Base-by-base conservation (phyloP, 2,329 filamentous ascomycete genomes). In the Sporothrix dimorphospora region DNA sequence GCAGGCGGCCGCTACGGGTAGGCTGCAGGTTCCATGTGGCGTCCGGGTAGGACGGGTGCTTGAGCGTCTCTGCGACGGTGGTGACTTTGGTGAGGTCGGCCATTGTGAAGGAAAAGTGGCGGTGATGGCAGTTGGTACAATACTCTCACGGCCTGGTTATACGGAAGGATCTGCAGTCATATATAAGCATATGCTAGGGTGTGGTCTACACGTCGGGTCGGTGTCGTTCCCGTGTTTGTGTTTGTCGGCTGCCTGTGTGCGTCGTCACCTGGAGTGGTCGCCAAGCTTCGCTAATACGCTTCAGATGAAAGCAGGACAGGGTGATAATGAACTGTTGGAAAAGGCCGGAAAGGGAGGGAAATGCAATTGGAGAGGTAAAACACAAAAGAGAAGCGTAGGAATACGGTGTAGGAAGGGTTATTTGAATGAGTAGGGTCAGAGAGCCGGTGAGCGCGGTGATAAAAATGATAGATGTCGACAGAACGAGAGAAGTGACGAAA, bases 11-110 rank as follows among this genome's bases (percentile, higher is more conserved):
- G 67, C 86, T 84, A 53, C 84, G 83, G 65, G 89, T 85, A 5
- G 93, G 90, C 76, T 89, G 85, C 27, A 97, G 87, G 38, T 87
- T 83, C 91, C 91, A 94, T 80, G 90, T 83, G 1, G 88, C 87
- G 65, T 91, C 87, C 4, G 86, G 82, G 77, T 88, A 94, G 66
- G 92, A 89, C 0, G 91, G 90, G 77, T 92, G 90, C 55, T 85
- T 81, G 74, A 88, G 79, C 42, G 91, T 87, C 77, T 92, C 86
- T 47, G 86, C 86, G 6, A 85, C 83, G 4, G 86, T 86, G 12
- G 72, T 73, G 59, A 72, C 24, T n/a, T 55, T 70, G 42, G 61
- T 14, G 45, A 70, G 61, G 30, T 71, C 69, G 19, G 30, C 14
- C 63, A 72, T 69, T 21, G 14, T 34, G 63, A n/a, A 19, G 49